Evolutionary conservation across 2,329 filamentous ascomycete species (phyloP).

Genomic region (Berkeleyomyces rouxiae): DNA sequence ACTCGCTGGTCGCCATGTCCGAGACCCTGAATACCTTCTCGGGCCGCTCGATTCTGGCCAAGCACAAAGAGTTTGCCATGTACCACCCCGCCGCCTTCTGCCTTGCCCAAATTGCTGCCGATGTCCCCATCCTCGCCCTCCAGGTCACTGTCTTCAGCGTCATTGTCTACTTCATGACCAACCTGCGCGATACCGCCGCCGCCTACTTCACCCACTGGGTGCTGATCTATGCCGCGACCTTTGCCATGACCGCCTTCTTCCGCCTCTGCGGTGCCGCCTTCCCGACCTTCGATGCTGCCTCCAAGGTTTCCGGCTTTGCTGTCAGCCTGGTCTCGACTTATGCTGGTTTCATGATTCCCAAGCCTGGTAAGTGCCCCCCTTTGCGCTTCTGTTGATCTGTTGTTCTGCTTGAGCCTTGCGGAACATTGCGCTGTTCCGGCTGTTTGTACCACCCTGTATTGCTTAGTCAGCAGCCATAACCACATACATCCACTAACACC

Average conservation of each 20-base stretch:
- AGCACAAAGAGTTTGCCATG: conserved; percentile 36
- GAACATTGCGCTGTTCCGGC: background rate
- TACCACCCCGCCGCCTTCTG: conserved; percentile 44
- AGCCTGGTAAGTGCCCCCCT: conserved; percentile 20
- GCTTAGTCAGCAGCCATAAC: background rate
- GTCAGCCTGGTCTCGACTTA: conserved; percentile 41
- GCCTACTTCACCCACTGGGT: conserved; percentile 48
- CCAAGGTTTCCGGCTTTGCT: conserved; percentile 36
- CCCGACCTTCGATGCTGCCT: conserved; percentile 39
- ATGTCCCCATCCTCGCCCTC: conserved; percentile 39
- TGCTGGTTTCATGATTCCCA: conserved; percentile 46
- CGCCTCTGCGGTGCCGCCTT: conserved; percentile 38
- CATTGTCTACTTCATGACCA: conserved; percentile 48
- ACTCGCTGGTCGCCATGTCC: conserved; percentile 44
- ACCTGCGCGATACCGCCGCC: conserved; percentile 31
- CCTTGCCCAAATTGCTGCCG: conserved; percentile 36
- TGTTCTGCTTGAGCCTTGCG: background rate
- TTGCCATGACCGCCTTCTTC: conserved; percentile 44
- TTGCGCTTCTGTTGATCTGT: background rate
- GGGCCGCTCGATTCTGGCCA: conserved; percentile 40
- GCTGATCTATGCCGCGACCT: conserved; percentile 31
- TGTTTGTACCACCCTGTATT: background rate
- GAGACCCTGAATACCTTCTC: conserved; percentile 48
- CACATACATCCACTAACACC: background rate
- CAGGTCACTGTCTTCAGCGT: conserved; percentile 42